A percentile compares a stretch with the other conserved stretches of the same genome.
These are phyloP conservation scores for Pseudomonodictys pantanalensis DNA, from an alignment of 495 filamentous ascomycete species.

Conservation along the genomic window DNA sequence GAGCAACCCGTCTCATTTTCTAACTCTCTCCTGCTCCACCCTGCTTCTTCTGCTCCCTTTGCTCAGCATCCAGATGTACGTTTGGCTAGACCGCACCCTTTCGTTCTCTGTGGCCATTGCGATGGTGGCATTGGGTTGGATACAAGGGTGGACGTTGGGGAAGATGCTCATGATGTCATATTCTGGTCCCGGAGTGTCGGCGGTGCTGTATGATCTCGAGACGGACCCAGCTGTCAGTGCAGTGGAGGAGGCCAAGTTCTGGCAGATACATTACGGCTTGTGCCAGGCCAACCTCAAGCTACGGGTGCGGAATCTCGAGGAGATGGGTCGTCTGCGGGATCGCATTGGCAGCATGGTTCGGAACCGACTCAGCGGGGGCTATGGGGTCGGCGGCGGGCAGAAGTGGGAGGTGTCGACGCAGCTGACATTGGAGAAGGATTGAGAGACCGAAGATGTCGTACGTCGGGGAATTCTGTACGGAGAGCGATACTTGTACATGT, in stretches of 20 bases:
- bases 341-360: conserved; percentile 74
- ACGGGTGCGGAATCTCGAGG: conserved; percentile 61
- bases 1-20: conserved; percentile 88
- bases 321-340: conserved; percentile 65
- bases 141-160: conserved; percentile 79
- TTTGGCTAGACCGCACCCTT: conserved; percentile 77
- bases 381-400: conserved; percentile 71
- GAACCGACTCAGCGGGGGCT: conserved; percentile 82
- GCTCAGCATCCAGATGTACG: conserved; percentile 68
- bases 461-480: too few relatives aligned
- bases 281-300: conserved; percentile 94
- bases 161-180: conserved; percentile 95
- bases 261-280: conserved; percentile 97
- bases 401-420: conserved; percentile 76
- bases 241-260: conserved; percentile 89
- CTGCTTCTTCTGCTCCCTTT: conserved; percentile 82
- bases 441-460: too few relatives aligned
- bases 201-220: conserved; percentile 80
- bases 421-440: conserved; percentile 43
- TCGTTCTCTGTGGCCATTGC: conserved; percentile 72
- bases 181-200: conserved; percentile 60
- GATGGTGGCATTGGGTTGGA: conserved; percentile 83
- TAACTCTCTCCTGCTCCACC: conserved; percentile 80
- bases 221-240: conserved; percentile 68
- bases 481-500: too few relatives aligned